A percentile compares a stretch with the other conserved stretches of the same genome.
Evolutionary conservation across 2,329 filamentous ascomycete species (phyloP).

Genomic region (Aphanoascus verrucosus): DNA sequence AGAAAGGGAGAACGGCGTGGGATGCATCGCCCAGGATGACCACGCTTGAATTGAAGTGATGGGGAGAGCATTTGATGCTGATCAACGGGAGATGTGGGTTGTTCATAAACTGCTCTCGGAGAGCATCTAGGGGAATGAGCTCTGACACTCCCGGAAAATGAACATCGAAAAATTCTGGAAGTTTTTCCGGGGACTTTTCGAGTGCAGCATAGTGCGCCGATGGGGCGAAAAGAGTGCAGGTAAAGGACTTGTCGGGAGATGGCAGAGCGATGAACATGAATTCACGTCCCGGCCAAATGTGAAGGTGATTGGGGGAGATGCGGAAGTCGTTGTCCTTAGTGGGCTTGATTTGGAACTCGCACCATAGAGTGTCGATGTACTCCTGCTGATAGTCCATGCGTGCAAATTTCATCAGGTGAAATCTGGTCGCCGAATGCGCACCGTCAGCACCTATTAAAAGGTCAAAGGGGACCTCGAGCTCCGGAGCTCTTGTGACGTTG

Average conservation of each 20-base stretch:
- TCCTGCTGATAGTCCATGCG: slow-evolving; percentile 85
- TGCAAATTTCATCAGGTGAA: slow-evolving; percentile 90
- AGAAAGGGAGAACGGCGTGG: slow-evolving; percentile 97
- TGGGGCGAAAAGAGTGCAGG: slow-evolving; percentile 85
- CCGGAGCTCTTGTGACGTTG: slow-evolving; percentile 41
- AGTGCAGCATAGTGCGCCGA: slow-evolving; percentile 57
- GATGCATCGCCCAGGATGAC: slow-evolving; percentile 90
- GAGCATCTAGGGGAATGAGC: slow-evolving; percentile 49
- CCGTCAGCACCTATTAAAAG: slow-evolving; percentile 91
- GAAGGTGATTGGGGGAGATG: slow-evolving; percentile 84
- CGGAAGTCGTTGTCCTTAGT: slow-evolving; percentile 48
- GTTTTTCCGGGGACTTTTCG: slow-evolving; percentile 50
- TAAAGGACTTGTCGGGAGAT: slow-evolving; percentile 78
- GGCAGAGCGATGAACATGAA: slow-evolving; percentile 99
- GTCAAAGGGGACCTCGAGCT: slow-evolving; percentile 80
- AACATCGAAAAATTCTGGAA: slow-evolving; percentile 75
- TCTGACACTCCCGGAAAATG: slow-evolving; percentile 75
- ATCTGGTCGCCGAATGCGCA: slow-evolving; percentile 81
- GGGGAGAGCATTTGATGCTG: slow-evolving; percentile 81
- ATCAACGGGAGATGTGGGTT: slow-evolving; percentile 91
- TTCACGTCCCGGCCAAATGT: slow-evolving; percentile 90
- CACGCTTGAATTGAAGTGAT: slow-evolving; percentile 65
- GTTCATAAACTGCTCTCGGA: slow-evolving; percentile 61
- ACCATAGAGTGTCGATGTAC: slow-evolving; percentile 96
- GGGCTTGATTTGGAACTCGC: slow-evolving; percentile 75